Evolutionary conservation across 805 yeast genomes (phyloP), one percentile per base, ranked within the genome.

Genomic region (Candida wancherniae): DNA sequence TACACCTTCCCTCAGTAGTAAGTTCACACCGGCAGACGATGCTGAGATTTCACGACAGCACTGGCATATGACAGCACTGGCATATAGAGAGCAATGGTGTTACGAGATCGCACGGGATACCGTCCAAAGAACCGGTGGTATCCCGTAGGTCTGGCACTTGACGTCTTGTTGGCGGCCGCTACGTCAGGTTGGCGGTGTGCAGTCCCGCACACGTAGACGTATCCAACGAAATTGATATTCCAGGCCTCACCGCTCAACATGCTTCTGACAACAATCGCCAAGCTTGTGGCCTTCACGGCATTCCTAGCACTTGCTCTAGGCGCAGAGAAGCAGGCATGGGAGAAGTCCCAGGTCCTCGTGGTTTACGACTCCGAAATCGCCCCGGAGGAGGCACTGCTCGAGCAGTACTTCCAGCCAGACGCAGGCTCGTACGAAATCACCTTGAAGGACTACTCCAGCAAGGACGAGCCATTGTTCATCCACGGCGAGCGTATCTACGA

Each of bases 311-410:
- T 29, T 14, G 38, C 31, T 5, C 24, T 24, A 6, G 43, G 46
- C 6, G 26, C 31, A 11, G 11, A 24, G 4, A 24, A 15, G 8
- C 19, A 15, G 9, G 32, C 26, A 17, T 33, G 33, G 31, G 29
- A 15, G 26, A 38, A 35, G 15, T 13, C 29, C 9, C 43, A 36
- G 21, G 56, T 57, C 7, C 55, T 65, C 45, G 55, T 64, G 5
- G 49, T 63, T 10, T 57, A 51, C 40, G 70, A 65, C 36, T 43
- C 62, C 6, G 45, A 36, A 22, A 33, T 48, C 26, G 33, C 26
- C 16, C 27, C 22, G 15, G 39, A 36, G 11, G 23, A 33, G 12
- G 32, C 28, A 2, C 34, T 19, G 11, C 36, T 40, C 19, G 35
- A 36, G 22, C 26, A 35, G 17, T 15, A 29, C n/a, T 35, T 44